Conservation (phyloP, 805 yeast species). For the Lachancea sp. region DNA sequence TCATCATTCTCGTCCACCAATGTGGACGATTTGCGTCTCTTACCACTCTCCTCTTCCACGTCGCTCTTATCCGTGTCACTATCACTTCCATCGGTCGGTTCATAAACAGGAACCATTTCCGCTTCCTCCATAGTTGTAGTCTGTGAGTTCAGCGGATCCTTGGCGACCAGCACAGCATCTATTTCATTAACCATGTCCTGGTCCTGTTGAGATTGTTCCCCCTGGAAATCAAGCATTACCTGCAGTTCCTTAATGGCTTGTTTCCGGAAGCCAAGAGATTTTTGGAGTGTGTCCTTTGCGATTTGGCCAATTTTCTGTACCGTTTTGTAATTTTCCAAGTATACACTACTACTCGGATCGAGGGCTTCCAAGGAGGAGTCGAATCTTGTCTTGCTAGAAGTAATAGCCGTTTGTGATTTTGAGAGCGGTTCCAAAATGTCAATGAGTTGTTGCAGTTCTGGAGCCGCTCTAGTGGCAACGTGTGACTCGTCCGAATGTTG, state of each 20-base stretch:
- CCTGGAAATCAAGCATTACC: slow-evolving; percentile 23
- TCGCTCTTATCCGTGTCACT: slow-evolving; percentile 12
- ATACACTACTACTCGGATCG: slow-evolving; percentile 26
- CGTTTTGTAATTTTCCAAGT: slow-evolving; percentile 28
- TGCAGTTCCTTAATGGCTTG: slow-evolving; percentile 23
- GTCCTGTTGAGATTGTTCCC: slow-evolving; percentile 26
- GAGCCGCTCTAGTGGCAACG: slow-evolving; percentile 22
- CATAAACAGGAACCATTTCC: slow-evolving; percentile 29
- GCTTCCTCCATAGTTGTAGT: slow-evolving; percentile 11
- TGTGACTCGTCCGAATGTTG: slow-evolving; percentile 12
- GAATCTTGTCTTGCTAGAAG: slow-evolving; percentile 26
- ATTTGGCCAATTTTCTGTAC: slow-evolving; percentile 29
- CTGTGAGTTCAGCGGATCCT: slow-evolving; percentile 17
- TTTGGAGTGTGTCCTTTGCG: slow-evolving; percentile 26
- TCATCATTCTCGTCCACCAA: neutral
- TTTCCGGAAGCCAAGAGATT: slow-evolving; percentile 27
- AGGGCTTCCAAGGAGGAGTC: slow-evolving; percentile 25
- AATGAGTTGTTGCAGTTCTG: slow-evolving; percentile 29
- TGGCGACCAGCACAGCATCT: slow-evolving; percentile 22
- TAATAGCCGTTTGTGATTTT: slow-evolving; percentile 20
- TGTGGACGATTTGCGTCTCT: neutral
- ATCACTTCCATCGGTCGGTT: slow-evolving; percentile 23
- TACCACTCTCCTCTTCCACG: slow-evolving; percentile 11
- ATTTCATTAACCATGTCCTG: slow-evolving; percentile 24
- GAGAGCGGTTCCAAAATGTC: slow-evolving; percentile 20